phyloP scores from a whole-genome alignment of 441 rosid species.

The Euphorbia neoarborescens region DNA sequence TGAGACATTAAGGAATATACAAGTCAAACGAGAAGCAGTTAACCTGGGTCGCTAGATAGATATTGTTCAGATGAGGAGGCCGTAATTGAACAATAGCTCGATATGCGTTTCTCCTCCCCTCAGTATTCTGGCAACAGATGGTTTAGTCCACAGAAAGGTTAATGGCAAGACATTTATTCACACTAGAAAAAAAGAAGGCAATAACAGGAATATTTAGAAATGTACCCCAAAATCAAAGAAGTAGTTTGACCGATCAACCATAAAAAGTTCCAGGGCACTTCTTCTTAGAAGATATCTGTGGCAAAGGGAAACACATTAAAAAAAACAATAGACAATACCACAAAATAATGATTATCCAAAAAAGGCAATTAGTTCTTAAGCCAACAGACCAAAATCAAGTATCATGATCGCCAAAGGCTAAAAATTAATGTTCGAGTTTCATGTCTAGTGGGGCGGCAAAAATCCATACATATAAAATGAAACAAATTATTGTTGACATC shows the following conservation, averaged over 20 bases:
- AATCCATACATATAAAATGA: neutral
- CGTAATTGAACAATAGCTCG: slow-evolving; percentile 86
- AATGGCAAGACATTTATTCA: slow-evolving; percentile 1
- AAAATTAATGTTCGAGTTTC: neutral
- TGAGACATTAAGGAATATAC: neutral
- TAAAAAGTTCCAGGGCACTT: slow-evolving; percentile 94
- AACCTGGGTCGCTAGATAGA: slow-evolving; percentile 98
- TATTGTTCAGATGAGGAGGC: slow-evolving; percentile 88
- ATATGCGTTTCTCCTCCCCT: slow-evolving; percentile 86
- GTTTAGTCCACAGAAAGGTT: slow-evolving; percentile 18
- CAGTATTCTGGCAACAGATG: slow-evolving; percentile 49
- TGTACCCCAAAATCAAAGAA: slow-evolving; percentile 97
- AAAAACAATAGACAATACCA: neutral
- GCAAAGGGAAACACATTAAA: slow-evolving; percentile 10
- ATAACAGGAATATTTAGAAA: slow-evolving; percentile 8
- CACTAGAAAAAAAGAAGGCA: slow-evolving; percentile 10
- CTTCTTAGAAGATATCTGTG: slow-evolving; percentile 88
- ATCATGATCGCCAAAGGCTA: neutral
- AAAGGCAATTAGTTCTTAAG: neutral
- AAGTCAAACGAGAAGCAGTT: slow-evolving; percentile 18
- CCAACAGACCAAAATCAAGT: neutral
- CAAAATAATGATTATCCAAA: neutral
- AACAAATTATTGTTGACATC: neutral
- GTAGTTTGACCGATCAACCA: slow-evolving; percentile 95
- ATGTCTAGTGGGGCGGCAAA: neutral